Conservation (phyloP, 129 eudicot species). For the Flaveria robusta region DNA sequence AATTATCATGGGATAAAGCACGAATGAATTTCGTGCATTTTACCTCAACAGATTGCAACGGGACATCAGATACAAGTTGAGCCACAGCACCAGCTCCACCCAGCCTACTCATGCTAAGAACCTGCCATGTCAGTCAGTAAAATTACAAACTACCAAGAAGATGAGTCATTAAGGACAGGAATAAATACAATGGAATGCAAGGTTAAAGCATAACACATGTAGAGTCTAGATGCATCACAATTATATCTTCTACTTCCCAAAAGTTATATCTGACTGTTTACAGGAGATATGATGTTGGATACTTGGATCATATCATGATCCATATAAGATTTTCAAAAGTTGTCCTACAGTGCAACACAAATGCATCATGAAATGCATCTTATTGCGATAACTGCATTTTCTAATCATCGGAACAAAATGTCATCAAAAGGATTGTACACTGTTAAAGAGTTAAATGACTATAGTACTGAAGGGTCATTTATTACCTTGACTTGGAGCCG, state of each 20-base stretch:
- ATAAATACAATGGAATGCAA: not conserved
- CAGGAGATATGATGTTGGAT: not conserved
- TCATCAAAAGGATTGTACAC: not conserved
- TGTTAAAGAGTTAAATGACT: not conserved
- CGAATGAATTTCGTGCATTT: not conserved
- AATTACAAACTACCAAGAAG: conserved; percentile 4
- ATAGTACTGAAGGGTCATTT: not conserved
- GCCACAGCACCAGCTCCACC: conserved; percentile 99
- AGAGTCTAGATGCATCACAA: not conserved
- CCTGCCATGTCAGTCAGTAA: conserved; percentile 47
- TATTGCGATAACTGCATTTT: not conserved
- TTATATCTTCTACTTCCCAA: not conserved
- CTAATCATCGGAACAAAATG: not conserved
- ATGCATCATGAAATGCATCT: not conserved
- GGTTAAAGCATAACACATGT: not conserved
- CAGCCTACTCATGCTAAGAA: conserved; percentile 97
- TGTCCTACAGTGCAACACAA: conserved; percentile 1
- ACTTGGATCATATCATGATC: conserved; percentile 3
- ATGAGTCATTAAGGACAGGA: not conserved
- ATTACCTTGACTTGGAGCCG: conserved; percentile 96
- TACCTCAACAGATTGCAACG: conserved; percentile 79
- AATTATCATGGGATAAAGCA: not conserved
- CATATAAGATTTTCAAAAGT: no score
- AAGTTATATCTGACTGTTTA: not conserved
- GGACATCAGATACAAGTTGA: conserved; percentile 85